Evolutionary conservation across 78 protist species (phyloP), one percentile per base, ranked within the genome.

Genomic region (Protostelium mycophagum): DNA sequence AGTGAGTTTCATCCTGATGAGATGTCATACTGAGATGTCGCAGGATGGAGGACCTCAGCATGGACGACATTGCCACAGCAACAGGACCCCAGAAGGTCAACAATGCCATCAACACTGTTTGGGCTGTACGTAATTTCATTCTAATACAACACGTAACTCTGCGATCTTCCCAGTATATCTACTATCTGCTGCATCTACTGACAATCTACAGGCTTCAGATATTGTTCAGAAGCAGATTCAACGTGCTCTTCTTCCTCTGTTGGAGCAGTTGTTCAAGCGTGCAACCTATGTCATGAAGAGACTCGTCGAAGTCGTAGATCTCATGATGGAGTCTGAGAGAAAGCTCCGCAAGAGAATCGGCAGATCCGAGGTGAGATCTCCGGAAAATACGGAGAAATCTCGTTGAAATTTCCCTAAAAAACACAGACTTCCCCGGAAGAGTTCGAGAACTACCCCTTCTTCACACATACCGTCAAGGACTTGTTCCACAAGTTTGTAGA

Each of bases 111-210:
- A 90, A 87, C 5, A 29, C 89, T 5, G 94, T 93, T 9, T 94
- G 96, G 96, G 94, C 96, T 0, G 96, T 91, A 0, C 39, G 91
- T 84, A n/a, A n/a, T n/a, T n/a, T n/a, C n/a, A n/a, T n/a, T n/a
- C n/a, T n/a, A n/a, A 29, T 83, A 29, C 29, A 83, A 83, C 84
- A 29, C 29, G 84, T 83, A 83, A 83, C 29, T 83, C 37, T 83
- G 84, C 29, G 29, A 28, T 83, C 84, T n/a, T 29, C n/a, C n/a
- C n/a, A n/a, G n/a, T n/a, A n/a, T n/a, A n/a, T n/a, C n/a, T n/a
- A n/a, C n/a, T n/a, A n/a, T n/a, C n/a, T n/a, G n/a, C n/a, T n/a
- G n/a, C n/a, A n/a, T n/a, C n/a, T n/a, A n/a, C n/a, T 16, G 73
- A 51, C 73, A 5, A 51, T 51, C 73, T 51, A 51, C 73, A 51